Base-by-base conservation (phyloP, 192 early-diverging fungal species). In the Lunasporangiospora selenospora region DNA sequence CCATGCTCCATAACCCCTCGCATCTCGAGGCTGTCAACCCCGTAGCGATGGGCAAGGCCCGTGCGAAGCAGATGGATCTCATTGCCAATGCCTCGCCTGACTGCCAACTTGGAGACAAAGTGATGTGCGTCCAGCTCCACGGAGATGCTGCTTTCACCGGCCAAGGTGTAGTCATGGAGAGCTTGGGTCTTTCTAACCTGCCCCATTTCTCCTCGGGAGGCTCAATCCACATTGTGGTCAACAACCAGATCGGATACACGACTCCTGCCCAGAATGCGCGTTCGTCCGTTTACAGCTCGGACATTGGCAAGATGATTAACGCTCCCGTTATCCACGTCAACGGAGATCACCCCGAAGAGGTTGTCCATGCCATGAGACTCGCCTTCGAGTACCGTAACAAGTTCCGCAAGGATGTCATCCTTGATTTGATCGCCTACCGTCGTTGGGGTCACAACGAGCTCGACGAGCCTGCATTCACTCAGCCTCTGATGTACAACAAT, bases 371-470 rank as follows among this genome's bases (percentile, higher is more conserved):
- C 11, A 86, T 94, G 66, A 78, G 82, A 23, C 69, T 97, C 58
- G 95, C 92, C 1, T 90, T 92, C 75, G 90, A 91, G 51, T 98
- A 97, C 82, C 88, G 97, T 56, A 87, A 93, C 69, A 87, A 90
- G 65, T 98, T 97, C 86, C 85, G 89, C 58, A 96, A 95, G 80
- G 97, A 98, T 71, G 87, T 97, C 26, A 96, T 98, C 26, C 77
- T 98, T 39, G 97, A 98, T 58, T 54, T 98, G 76, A 93, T 97
- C 75, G 90, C 91, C 18, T 98, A 96, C 83, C 90, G 97, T 47
- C 89, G 95, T 44, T 93, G 94, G 94, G 97, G 97, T 7, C 97
- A 98, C 80, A 98, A 98, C 62, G 97, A 98, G 69, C 80, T 98
- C 12, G 97, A 98, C 58, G 97, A 98, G 81, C 97, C 97, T 21